A percentile compares a stretch with the other conserved stretches of the same genome.
These are phyloP conservation scores for Tulasnella sp. DNA, from an alignment of 768 basidiomycete genomes.

Conservation along the genomic window DNA sequence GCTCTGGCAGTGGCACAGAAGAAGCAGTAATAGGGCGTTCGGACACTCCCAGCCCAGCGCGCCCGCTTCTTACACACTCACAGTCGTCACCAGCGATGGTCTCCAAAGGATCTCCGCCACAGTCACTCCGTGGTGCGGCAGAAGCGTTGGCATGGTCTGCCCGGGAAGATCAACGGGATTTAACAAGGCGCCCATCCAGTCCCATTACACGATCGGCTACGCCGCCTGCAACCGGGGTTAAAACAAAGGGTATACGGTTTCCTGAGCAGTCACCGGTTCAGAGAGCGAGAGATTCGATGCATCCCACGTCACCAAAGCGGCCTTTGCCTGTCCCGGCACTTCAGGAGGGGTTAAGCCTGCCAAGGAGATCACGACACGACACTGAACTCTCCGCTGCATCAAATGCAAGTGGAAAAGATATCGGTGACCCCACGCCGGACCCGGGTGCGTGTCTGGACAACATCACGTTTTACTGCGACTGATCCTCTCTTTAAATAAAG, in stretches of 20 bases:
- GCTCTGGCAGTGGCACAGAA: background rate
- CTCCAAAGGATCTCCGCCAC: background rate
- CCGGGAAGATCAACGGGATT: background rate
- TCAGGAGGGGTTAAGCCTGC: background rate
- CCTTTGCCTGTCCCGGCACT: slow-evolving; percentile 1
- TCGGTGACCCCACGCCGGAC: slow-evolving; percentile 37
- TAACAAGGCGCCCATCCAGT: background rate
- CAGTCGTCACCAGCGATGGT: background rate
- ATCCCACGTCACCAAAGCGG: slow-evolving; percentile 9
- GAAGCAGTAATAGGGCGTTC: background rate
- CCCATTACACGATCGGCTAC: background rate
- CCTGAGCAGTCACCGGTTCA: background rate
- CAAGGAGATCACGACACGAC: background rate
- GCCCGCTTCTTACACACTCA: background rate
- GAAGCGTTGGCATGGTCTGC: background rate
- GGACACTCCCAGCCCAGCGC: slow-evolving; percentile 3
- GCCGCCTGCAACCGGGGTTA: background rate
- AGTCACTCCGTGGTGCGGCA: slow-evolving; percentile 5
- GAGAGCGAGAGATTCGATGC: background rate
- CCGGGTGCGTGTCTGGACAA: slow-evolving; percentile 37
- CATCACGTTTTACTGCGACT: background rate
- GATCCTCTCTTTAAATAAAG: slow-evolving; percentile 24
- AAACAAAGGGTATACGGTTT: background rate
- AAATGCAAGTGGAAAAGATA: slow-evolving; percentile 19
- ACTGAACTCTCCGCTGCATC: background rate